phyloP scores from a whole-genome alignment of 345 rosid species.

The Hypericum perforatum region DNA sequence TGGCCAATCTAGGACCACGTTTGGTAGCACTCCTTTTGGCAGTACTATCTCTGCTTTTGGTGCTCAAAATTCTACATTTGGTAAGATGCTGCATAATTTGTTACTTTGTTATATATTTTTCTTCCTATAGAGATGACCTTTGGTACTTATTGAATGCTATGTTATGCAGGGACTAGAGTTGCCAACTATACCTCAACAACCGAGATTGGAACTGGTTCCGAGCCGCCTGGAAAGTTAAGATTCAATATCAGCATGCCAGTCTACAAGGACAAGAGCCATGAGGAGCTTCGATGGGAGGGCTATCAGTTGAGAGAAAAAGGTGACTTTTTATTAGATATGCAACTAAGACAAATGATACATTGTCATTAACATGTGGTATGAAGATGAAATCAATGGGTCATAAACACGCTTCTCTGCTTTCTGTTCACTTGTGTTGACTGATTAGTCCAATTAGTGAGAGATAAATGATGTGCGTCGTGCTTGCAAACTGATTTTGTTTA shows the following conservation, averaged over 20 bases:
- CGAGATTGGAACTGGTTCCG: slow-evolving; percentile 49
- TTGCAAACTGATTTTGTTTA: background rate
- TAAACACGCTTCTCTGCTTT: background rate
- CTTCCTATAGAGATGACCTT: too few relatives aligned
- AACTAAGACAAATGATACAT: too few relatives aligned
- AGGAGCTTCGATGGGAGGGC: slow-evolving; percentile 95
- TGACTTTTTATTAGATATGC: slow-evolving; percentile 9
- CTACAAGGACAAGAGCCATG: slow-evolving; percentile 66
- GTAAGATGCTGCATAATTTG: slow-evolving; percentile 6
- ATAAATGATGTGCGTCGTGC: too few relatives aligned
- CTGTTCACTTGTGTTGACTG: too few relatives aligned
- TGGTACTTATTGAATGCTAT: too few relatives aligned
- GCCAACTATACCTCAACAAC: slow-evolving; percentile 50
- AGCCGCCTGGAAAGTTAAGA: slow-evolving; percentile 64
- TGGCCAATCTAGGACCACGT: slow-evolving; percentile 64
- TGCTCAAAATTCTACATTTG: slow-evolving; percentile 58
- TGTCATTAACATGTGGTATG: too few relatives aligned
- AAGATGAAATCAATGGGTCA: too few relatives aligned
- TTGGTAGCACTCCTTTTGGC: slow-evolving; percentile 69
- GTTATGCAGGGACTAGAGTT: slow-evolving; percentile 59
- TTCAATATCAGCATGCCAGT: slow-evolving; percentile 81
- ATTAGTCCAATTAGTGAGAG: background rate
- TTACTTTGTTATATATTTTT: too few relatives aligned
- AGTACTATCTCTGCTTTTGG: slow-evolving; percentile 50
- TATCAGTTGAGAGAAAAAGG: slow-evolving; percentile 97